These are phyloP conservation scores for Phytophthora pseudosyringae DNA, from an alignment of 352 stramenopile genomes.

Conservation along the genomic window DNA sequence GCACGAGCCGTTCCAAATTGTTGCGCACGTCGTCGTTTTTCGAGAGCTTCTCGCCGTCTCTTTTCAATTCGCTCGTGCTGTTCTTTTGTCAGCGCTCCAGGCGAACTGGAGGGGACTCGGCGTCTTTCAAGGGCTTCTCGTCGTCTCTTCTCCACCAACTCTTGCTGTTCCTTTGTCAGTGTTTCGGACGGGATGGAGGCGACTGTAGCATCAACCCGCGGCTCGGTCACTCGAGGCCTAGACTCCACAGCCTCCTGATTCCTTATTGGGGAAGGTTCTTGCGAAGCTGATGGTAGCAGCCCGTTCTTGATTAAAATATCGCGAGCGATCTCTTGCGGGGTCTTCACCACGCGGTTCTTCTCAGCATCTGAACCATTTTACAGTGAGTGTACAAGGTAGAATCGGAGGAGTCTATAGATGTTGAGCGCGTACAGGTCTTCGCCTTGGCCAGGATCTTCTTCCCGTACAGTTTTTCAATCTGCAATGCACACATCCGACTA, in stretches of 20 bases:
- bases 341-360: constrained; percentile 55
- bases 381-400: neutral
- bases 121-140: constrained; percentile 68
- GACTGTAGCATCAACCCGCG: neutral
- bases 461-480: constrained; percentile 74
- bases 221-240: neutral
- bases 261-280: neutral
- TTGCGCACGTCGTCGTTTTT: constrained; percentile 47
- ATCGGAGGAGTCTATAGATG: too few relatives aligned
- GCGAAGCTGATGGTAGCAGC: constrained; percentile 31
- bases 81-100: constrained; percentile 56
- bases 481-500: neutral
- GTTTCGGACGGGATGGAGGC: constrained; percentile 35
- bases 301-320: constrained; percentile 75
- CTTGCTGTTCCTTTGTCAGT: constrained; percentile 61
- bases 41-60: constrained; percentile 59
- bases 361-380: constrained; percentile 43
- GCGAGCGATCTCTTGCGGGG: constrained; percentile 63
- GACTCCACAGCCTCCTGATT: neutral
- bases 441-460: constrained; percentile 76
- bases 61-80: constrained; percentile 64
- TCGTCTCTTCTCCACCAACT: constrained; percentile 61
- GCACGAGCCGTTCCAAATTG: neutral
- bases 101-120: constrained; percentile 32
- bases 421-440: constrained; percentile 55